A percentile compares a stretch with the other conserved stretches of the same genome.
Evolutionary conservation across 495 filamentous ascomycete genomes (phyloP).

Genomic region (Cercophora newfieldiana): DNA sequence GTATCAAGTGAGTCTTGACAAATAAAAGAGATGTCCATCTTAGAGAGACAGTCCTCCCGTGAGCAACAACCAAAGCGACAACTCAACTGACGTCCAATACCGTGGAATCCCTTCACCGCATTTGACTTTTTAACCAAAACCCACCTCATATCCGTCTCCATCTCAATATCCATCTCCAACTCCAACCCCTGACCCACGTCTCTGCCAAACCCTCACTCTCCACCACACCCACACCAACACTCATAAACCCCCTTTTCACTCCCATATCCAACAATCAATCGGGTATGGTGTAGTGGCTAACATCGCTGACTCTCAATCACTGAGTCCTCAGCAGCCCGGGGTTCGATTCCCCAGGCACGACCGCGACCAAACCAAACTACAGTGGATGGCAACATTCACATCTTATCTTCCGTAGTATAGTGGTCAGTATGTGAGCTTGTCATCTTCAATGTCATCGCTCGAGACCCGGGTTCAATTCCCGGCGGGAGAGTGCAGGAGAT

Average conservation of each 20-base stretch:
- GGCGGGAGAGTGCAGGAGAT: not conserved
- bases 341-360: conserved; percentile 8
- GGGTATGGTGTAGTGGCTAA: conserved; percentile 12
- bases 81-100: too few species aligned
- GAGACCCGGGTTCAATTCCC: not conserved
- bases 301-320: conserved; percentile 8
- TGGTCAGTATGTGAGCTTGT: not conserved
- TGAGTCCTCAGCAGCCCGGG: conserved; percentile 3
- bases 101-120: too few species aligned
- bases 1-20: too few species aligned
- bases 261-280: not conserved
- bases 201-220: not conserved
- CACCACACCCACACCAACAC: conserved; percentile 1
- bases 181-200: not conserved
- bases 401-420: not conserved
- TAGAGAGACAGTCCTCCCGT: too few species aligned
- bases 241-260: not conserved
- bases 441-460: not conserved
- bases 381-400: not conserved
- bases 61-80: too few species aligned
- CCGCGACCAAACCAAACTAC: not conserved
- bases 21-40: too few species aligned
- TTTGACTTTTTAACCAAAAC: too few species aligned
- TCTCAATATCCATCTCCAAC: not conserved
- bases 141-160: not conserved